These are phyloP conservation scores for Blastocystis sp. DNA, from an alignment of 352 stramenopile species.

Conservation along the genomic window DNA sequence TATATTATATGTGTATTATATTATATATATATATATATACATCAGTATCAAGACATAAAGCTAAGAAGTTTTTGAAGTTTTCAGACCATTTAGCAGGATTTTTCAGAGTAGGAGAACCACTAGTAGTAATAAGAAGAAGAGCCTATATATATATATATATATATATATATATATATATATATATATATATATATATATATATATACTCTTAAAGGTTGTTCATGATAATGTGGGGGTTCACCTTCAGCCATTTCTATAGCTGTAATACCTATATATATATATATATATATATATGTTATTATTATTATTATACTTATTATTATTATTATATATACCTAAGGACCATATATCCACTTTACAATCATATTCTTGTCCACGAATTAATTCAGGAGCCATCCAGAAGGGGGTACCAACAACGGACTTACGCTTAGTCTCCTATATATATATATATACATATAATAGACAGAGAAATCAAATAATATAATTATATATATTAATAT, in stretches of 20 bases:
- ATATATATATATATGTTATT: no score
- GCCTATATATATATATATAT: conserved; percentile 34
- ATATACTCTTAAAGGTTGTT: conserved; percentile 62
- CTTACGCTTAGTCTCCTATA: conserved; percentile 45
- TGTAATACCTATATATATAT: no score
- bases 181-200: neutral
- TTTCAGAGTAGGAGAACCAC: conserved; percentile 55
- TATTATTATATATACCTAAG: no score
- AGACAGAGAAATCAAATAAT: no score
- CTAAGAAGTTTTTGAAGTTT: conserved; percentile 60
- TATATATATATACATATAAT: no score
- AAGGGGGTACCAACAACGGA: conserved; percentile 70
- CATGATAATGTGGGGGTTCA: conserved; percentile 63
- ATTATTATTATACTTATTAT: no score
- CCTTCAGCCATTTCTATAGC: conserved; percentile 68
- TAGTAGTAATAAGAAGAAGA: conserved; percentile 54
- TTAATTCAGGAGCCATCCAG: conserved; percentile 78
- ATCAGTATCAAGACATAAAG: conserved; percentile 56
- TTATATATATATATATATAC: neutral
- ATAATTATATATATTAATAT: no score
- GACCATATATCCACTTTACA: conserved; percentile 68
- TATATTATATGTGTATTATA: no score
- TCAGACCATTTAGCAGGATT: conserved; percentile 54
- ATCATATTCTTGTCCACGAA: conserved; percentile 68
- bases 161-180: conserved; percentile 39